phyloP scores from a whole-genome alignment of 768 basidiomycete genomes.

The Guyanaporus albipodus region DNA sequence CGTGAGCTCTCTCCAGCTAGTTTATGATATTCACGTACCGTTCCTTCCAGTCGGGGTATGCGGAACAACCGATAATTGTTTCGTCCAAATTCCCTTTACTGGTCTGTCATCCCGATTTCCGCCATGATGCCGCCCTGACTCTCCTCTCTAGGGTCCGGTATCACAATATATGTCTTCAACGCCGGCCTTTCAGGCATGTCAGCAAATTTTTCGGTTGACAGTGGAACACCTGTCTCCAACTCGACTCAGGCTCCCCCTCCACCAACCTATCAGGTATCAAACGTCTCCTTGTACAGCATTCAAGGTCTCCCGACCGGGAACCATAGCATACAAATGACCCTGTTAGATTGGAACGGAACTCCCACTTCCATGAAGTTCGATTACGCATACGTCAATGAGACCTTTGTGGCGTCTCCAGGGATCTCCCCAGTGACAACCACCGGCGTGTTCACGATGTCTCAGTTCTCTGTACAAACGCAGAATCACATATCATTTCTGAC shows the following conservation, averaged over 20 bases:
- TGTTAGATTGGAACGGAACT: slow-evolving; percentile 17
- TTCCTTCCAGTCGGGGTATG: slow-evolving; percentile 16
- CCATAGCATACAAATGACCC: slow-evolving; percentile 21
- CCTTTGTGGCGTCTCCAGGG: slow-evolving; percentile 11
- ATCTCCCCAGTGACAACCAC: too few species aligned
- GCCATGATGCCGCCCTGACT: neutral
- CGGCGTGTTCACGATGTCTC: too few species aligned
- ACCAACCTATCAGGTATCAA: slow-evolving; percentile 20
- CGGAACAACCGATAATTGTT: slow-evolving; percentile 10
- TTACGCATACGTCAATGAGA: slow-evolving; percentile 24
- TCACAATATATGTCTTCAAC: slow-evolving; percentile 25
- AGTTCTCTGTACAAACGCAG: too few species aligned
- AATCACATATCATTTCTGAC: too few species aligned
- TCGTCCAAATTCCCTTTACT: slow-evolving; percentile 18
- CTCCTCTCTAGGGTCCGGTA: slow-evolving; percentile 19
- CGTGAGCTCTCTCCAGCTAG: slow-evolving; percentile 8
- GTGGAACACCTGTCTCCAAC: slow-evolving; percentile 1
- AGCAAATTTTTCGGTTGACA: slow-evolving; percentile 22
- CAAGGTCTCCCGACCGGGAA: slow-evolving; percentile 16
- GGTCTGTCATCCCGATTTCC: slow-evolving; percentile 5
- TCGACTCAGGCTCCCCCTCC: slow-evolving; percentile 2
- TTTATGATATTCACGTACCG: neutral
- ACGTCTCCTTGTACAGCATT: slow-evolving; percentile 14
- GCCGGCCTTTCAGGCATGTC: slow-evolving; percentile 19
- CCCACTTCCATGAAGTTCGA: slow-evolving; percentile 27